Evolutionary conservation across 192 early-diverging fungal species (phyloP), one percentile per base, ranked within the genome.

Genomic region (Glomus cerebriforme): DNA sequence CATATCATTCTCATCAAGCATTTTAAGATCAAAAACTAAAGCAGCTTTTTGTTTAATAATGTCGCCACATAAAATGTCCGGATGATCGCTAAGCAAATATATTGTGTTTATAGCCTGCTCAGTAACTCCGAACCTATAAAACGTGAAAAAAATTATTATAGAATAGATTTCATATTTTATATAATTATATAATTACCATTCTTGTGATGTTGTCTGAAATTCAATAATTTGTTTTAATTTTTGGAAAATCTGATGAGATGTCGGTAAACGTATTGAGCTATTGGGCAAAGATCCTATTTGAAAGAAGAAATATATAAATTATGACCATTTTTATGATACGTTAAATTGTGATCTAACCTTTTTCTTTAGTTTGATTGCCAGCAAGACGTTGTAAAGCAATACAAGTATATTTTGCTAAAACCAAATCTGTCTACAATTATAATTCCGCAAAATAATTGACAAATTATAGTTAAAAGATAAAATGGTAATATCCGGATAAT

Each of bases 61-160:
- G 2, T 93, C 90, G 0, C 86, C 92, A 73, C 90, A 95, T 37
- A 97, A 77, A 15, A 85, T 79, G 74, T 98, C 96, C 10, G 98
- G 98, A 77, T 98, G 95, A 49, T 99, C 96, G 29, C 93, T 89
- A 49, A 99, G 85, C 1, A 91, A 74, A 79, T 96, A 98, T 24
- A 99, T 95, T 6, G 96, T 91, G 79, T 98, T 98, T 35, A 99
- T 85, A 7, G 93, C 97, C 79, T 99, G 96, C 82, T 99, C 95
- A 1, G 95, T 92, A 26, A 97, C 90, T 13, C 91, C 88, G 85
- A 97, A 98, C 97, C 96, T 96, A 82, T 80, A 76, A 9, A 79
- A 65, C 27, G 10, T n/a, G 29, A 58, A 22, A 9, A 69, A 77
- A 22, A 31, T 77, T 26, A 83, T 81, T 26, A 68, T 13, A 80